These are phyloP conservation scores for Cercophora sp. DNA, from an alignment of 495 filamentous ascomycete genomes.

Conservation along the genomic window DNA sequence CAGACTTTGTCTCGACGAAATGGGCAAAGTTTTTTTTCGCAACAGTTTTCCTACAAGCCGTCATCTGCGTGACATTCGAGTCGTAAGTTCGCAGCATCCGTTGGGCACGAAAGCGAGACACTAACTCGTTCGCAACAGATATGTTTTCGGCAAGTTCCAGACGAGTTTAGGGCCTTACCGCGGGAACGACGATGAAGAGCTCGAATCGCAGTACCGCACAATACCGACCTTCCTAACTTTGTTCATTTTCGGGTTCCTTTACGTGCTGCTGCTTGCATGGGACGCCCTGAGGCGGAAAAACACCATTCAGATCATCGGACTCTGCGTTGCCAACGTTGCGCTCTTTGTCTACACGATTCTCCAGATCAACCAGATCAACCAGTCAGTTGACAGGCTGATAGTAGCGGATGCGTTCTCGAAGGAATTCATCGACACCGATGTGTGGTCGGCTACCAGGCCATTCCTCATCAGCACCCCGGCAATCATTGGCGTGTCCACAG, in stretches of 20 bases:
- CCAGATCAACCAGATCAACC: conserved; percentile 81
- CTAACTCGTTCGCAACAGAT: conserved; percentile 58
- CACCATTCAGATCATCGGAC: conserved; percentile 95
- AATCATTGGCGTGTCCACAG: conserved; percentile 71
- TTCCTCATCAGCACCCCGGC: conserved; percentile 82
- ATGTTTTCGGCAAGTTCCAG: conserved; percentile 68
- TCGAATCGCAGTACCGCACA: conserved; percentile 55
- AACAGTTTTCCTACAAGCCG: conserved; percentile 68
- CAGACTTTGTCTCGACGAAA: conserved; percentile 70
- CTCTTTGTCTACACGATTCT: conserved; percentile 89
- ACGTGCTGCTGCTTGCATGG: conserved; percentile 82
- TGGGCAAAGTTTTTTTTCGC: conserved; percentile 89
- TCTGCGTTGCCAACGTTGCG: conserved; percentile 87
- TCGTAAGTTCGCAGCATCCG: conserved; percentile 58
- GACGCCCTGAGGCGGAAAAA: conserved; percentile 94
- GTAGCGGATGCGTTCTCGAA: conserved; percentile 23
- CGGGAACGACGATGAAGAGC: conserved; percentile 18
- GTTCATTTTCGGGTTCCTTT: conserved; percentile 96
- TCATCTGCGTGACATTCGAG: conserved; percentile 77
- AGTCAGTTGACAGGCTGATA: conserved; percentile 56
- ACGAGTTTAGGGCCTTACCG: conserved; percentile 37
- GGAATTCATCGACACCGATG: conserved; percentile 35
- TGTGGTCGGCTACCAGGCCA: conserved; percentile 67
- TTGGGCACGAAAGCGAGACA: too few relatives aligned
- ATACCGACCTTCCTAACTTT: conserved; percentile 88